A percentile compares a stretch with the other conserved stretches of the same genome.
Conservation (phyloP, 2,329 filamentous ascomycete species). For the Trematosphaeria pertusa region DNA sequence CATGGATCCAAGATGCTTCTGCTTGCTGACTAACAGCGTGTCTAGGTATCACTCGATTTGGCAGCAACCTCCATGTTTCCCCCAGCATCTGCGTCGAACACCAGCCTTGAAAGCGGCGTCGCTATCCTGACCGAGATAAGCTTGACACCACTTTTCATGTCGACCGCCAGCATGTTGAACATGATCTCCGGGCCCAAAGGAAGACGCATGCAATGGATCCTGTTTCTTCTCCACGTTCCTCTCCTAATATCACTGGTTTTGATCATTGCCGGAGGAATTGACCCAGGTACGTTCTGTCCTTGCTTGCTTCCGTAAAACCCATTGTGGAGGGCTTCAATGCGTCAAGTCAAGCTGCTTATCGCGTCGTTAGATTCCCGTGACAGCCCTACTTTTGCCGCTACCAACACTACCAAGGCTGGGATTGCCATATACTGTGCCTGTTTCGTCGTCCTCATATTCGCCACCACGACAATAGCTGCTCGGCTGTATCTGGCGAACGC, state of each 20-base stretch:
- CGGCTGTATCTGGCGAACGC: constrained; percentile 42
- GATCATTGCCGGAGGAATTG: constrained; percentile 45
- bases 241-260: constrained; percentile 43
- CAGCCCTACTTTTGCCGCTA: constrained; percentile 39
- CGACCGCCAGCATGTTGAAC: constrained; percentile 43
- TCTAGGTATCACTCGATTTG: constrained; percentile 43
- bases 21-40: neutral
- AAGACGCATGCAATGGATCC: constrained; percentile 47
- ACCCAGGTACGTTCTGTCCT: no score
- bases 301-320: no score
- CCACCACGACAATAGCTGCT: constrained; percentile 44
- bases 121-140: constrained; percentile 46
- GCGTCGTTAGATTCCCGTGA: constrained; percentile 43
- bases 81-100: constrained; percentile 29
- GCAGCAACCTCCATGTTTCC: constrained; percentile 40
- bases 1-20: neutral
- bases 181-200: constrained; percentile 43
- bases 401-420: constrained; percentile 44
- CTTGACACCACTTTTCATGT: constrained; percentile 45
- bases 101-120: constrained; percentile 38
- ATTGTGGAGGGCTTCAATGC: no score
- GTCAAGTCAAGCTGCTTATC: no score
- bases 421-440: constrained; percentile 43
- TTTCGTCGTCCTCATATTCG: constrained; percentile 42
- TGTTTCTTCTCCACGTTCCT: constrained; percentile 41